These are phyloP conservation scores for Trichoderma citrinoviride DNA, from an alignment of 2,329 filamentous ascomycete species.

Conservation along the genomic window DNA sequence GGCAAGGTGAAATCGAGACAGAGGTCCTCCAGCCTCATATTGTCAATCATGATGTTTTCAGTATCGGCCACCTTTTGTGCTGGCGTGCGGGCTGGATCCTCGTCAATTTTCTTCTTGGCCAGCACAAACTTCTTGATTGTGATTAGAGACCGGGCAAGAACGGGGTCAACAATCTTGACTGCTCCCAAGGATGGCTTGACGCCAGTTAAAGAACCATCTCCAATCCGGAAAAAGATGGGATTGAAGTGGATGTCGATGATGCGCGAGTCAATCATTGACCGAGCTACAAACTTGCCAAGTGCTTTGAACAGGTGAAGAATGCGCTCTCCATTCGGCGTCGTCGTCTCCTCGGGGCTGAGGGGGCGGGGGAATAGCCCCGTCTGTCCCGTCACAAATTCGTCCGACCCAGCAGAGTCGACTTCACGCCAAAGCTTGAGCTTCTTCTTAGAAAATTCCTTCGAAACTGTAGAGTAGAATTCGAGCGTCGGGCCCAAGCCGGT, in stretches of 20 bases:
- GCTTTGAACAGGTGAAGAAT: conserved; percentile 87
- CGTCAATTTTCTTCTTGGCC: conserved; percentile 78
- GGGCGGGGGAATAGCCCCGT: conserved; percentile 89
- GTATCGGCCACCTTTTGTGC: conserved; percentile 70
- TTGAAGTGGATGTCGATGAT: conserved; percentile 99
- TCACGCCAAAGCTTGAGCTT: conserved; percentile 97
- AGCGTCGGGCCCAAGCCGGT: conserved; percentile 93
- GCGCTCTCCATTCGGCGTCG: conserved; percentile 77
- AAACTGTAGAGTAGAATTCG: conserved; percentile 97
- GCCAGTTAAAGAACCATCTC: conserved; percentile 59
- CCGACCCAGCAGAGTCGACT: conserved; percentile 68
- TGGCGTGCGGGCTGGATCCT: conserved; percentile 62
- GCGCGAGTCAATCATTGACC: conserved; percentile 96
- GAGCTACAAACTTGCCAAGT: conserved; percentile 93
- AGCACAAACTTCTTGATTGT: conserved; percentile 82
- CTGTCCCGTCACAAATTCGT: conserved; percentile 81
- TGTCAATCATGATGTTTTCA: conserved; percentile 69
- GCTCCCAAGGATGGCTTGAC: conserved; percentile 84
- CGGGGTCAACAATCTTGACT: conserved; percentile 83
- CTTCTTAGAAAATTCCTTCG: conserved; percentile 95
- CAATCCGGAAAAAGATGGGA: conserved; percentile 94
- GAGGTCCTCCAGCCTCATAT: conserved; percentile 78
- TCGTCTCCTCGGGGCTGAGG: conserved; percentile 73
- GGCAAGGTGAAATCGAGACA: conserved; percentile 93
- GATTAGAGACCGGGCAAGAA: conserved; percentile 80